Evolutionary conservation across 2,329 filamentous ascomycete genomes (phyloP), one percentile per base, ranked within the genome.

Genomic region (Fusarium sp.): DNA sequence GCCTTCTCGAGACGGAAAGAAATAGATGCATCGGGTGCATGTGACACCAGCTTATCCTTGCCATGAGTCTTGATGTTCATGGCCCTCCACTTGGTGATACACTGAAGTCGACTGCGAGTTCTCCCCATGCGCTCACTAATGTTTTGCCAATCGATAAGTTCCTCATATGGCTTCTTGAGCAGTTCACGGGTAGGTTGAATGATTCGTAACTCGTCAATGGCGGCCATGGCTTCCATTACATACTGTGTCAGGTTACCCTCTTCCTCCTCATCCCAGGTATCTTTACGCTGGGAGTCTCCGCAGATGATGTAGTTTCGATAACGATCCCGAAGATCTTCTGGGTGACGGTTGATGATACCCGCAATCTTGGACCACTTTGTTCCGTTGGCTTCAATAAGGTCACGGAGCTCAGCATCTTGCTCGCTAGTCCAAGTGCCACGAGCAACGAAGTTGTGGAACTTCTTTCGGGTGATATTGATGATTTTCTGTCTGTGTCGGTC

Each of bases 221-320:
- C 80, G 7, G 82, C 80, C 51, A 92, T 82, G 12, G 86, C 85
- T 16, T 88, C 82, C 18, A 86, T 80, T 7, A 94, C 87, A 15
- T 86, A 85, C 4, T 82, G 78, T 3, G 84, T 83, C 31, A 93
- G 81, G 15, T 78, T 81, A 1, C 82, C 79, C 75, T 92, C 90
- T 75, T 95, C 92, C 0, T 86, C 83, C 24, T 86, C 81, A 4
- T 83, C 85, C 92, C 93, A 95, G 3, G 82, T 79, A 38, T 88
- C 86, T 45, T 84, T 86, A 36, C 85, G 85, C 62, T 84, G 83
- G 1, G 84, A 85, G 11, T 87, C 84, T 26, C 87, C 87, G 60
- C 89, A 91, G 50, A 91, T 82, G 28, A 92, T 82, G 75, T 92
- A 90, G 75, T 93, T 92, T 42, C 90, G 86, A 84, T 91, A 93